These are phyloP conservation scores for Zostera marina DNA, from an alignment of 116 monocot species.

Conservation along the genomic window DNA sequence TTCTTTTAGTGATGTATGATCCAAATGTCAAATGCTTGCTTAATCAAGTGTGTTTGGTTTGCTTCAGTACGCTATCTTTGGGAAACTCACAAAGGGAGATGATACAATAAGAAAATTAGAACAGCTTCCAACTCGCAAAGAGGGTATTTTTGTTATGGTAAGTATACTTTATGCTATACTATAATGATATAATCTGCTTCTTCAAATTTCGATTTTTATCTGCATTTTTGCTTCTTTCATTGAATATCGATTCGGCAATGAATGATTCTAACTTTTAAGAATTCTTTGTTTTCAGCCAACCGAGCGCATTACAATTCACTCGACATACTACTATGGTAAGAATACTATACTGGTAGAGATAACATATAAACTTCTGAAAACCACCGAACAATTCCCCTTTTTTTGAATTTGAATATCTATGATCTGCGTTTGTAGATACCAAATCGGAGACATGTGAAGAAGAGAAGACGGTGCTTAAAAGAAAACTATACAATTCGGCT, in stretches of 20 bases:
- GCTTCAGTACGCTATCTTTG: constrained; percentile 91
- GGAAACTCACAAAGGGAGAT: constrained; percentile 81
- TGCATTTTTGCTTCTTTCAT: no score
- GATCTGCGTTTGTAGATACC: constrained; percentile 30
- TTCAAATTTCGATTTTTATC: no score
- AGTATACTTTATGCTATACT: not conserved
- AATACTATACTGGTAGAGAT: not conserved
- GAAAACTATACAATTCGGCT: constrained; percentile 50
- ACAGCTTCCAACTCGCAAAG: constrained; percentile 76
- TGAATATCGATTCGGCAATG: no score
- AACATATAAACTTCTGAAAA: not conserved
- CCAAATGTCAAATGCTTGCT: no score
- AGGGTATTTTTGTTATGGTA: constrained; percentile 99
- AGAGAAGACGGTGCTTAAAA: constrained; percentile 65
- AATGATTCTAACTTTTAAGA: no score
- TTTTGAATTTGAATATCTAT: not conserved
- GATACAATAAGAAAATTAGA: constrained; percentile 81
- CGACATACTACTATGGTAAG: constrained; percentile 85
- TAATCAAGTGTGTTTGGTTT: not conserved
- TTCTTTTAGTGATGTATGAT: not conserved
- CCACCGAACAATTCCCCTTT: not conserved
- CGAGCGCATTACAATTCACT: constrained; percentile 69
- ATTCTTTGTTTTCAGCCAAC: constrained; percentile 51
- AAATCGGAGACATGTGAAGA: constrained; percentile 42
- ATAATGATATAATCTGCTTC: not conserved